These are phyloP conservation scores for Auriscalpium orientale DNA, from an alignment of 768 basidiomycete genomes.

Conservation along the genomic window DNA sequence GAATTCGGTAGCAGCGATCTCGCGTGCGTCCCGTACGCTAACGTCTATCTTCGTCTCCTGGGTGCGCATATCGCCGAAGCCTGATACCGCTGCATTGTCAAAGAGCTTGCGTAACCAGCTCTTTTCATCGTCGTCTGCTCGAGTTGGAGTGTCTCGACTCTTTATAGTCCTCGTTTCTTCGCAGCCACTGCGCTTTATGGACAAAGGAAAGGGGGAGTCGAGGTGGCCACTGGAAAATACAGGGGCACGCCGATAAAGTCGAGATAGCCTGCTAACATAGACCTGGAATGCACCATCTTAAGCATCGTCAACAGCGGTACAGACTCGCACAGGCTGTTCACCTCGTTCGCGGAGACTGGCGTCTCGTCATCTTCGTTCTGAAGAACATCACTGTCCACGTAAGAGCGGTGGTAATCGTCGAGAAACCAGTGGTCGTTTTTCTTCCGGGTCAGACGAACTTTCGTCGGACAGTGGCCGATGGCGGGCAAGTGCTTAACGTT, in stretches of 20 bases:
- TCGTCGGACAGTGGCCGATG: neutral
- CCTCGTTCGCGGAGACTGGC: neutral
- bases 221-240: neutral
- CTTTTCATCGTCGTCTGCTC: neutral
- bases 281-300: neutral
- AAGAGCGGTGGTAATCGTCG: too few relatives aligned
- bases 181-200: neutral
- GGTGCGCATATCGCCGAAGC: constrained; percentile 19
- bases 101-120: neutral
- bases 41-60: constrained; percentile 18
- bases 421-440: neutral
- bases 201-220: neutral
- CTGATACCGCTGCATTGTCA: neutral
- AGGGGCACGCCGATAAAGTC: neutral
- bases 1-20: constrained; percentile 19
- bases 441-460: neutral
- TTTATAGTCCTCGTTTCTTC: neutral
- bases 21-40: constrained; percentile 19
- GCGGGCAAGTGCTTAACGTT: neutral
- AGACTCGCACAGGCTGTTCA: neutral
- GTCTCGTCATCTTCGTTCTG: neutral
- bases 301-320: neutral
- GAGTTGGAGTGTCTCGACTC: neutral
- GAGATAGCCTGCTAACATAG: neutral
- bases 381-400: too few relatives aligned